phyloP scores from a whole-genome alignment of 208 protist species.

The Acanthamoeba culbertsoni region DNA sequence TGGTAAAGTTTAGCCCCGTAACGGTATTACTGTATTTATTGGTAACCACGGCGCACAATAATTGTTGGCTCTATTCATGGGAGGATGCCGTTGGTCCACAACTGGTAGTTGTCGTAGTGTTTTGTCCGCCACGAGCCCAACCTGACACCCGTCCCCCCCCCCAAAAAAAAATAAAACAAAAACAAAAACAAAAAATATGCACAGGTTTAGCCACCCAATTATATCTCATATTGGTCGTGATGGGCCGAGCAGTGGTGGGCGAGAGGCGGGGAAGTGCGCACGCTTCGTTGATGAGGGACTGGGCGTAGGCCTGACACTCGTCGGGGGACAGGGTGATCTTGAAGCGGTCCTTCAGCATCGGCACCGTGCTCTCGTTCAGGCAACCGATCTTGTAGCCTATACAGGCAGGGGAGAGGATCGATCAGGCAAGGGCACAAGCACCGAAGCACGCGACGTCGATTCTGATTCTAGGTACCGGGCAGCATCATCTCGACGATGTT shows the following conservation, averaged over 20 bases:
- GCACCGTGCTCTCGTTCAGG: background rate
- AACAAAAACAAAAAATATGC: too few relatives aligned
- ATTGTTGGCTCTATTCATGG: too few relatives aligned
- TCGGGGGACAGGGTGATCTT: background rate
- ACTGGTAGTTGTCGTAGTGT: conserved; percentile 49
- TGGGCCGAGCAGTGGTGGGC: background rate
- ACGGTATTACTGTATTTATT: too few relatives aligned
- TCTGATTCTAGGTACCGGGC: background rate
- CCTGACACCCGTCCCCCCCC: background rate
- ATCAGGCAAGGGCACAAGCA: background rate
- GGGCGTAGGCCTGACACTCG: background rate
- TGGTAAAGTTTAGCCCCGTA: too few relatives aligned
- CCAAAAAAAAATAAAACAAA: too few relatives aligned
- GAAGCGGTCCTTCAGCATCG: conserved; percentile 28
- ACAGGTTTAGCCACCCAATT: background rate
- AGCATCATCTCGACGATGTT: conserved; percentile 53
- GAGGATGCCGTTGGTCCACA: conserved; percentile 54
- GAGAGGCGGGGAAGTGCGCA: background rate
- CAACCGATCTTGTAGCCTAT: conserved; percentile 10
- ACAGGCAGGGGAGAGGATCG: background rate
- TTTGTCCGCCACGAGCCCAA: conserved; percentile 10
- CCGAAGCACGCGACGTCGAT: background rate
- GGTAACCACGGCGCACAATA: too few relatives aligned
- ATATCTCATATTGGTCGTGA: background rate
- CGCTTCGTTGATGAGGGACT: background rate